These are phyloP conservation scores for Monilinia aucupariae DNA, from an alignment of 2,329 filamentous ascomycete genomes.

Conservation along the genomic window DNA sequence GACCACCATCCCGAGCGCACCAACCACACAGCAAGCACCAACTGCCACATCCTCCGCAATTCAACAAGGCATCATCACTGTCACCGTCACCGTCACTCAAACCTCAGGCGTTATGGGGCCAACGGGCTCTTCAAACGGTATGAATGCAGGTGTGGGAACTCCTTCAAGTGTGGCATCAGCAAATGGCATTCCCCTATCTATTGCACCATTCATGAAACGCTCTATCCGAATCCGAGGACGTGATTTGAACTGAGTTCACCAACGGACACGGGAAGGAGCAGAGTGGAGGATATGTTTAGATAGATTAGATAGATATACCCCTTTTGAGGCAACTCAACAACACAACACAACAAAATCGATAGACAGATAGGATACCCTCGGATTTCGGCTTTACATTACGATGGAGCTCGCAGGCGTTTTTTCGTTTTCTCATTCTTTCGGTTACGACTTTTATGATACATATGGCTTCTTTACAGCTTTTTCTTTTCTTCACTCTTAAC, in stretches of 20 bases:
- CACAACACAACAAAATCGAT: not conserved
- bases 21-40: not conserved
- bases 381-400: not conserved
- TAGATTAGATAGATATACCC: not conserved
- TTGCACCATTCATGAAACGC: slow-evolving; percentile 10
- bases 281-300: not conserved
- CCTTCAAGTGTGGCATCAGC: not conserved
- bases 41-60: not conserved
- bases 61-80: not conserved
- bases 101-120: not conserved
- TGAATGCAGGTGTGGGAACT: not conserved
- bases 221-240: slow-evolving; percentile 6
- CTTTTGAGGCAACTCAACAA: slow-evolving; percentile 4
- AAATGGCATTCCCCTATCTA: not conserved
- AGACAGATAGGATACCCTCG: slow-evolving; percentile 6
- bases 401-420: not conserved
- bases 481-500: not conserved
- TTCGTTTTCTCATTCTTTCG: not conserved
- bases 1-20: no score
- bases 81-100: not conserved
- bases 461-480: not conserved
- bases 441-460: not conserved
- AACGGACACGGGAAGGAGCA: no score
- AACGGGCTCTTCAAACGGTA: not conserved
- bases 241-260: not conserved